Conservation (phyloP, 345 rosid species). For the Brassica incana region DNA sequence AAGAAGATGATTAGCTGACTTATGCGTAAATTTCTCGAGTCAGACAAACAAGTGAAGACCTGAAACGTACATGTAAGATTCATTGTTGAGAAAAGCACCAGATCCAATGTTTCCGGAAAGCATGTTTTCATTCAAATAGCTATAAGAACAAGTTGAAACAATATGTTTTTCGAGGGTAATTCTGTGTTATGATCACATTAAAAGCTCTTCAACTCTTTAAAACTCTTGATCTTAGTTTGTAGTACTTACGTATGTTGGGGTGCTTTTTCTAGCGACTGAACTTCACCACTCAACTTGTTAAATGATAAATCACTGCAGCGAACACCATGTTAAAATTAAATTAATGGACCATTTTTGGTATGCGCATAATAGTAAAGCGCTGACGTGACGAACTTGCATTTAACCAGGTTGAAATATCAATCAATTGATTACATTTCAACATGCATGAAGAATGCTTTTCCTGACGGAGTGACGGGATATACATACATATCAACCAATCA, state of each 20-base stretch:
- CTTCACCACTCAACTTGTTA: slow-evolving; percentile 22
- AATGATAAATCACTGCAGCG: slow-evolving; percentile 27
- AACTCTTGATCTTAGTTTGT: too few relatives aligned
- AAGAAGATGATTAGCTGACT: too few relatives aligned
- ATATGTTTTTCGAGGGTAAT: too few relatives aligned
- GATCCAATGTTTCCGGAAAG: slow-evolving; percentile 12
- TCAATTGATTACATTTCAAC: neutral
- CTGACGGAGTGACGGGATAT: neutral
- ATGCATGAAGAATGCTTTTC: neutral
- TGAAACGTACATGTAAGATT: too few relatives aligned
- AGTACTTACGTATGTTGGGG: slow-evolving; percentile 2
- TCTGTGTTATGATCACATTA: too few relatives aligned
- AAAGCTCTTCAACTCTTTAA: too few relatives aligned
- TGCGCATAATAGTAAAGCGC: neutral
- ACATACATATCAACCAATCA: neutral
- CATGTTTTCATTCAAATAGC: slow-evolving; percentile 30
- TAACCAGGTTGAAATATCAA: neutral
- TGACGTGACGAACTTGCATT: neutral
- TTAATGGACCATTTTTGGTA: neutral
- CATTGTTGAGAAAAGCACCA: neutral
- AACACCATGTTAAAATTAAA: neutral
- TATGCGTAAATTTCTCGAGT: too few relatives aligned
- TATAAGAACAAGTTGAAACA: slow-evolving; percentile 4
- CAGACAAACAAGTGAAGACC: too few relatives aligned
- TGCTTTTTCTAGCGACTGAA: neutral